Evolutionary conservation across 768 basidiomycete genomes (phyloP).

Genomic region (Suillus subluteus): DNA sequence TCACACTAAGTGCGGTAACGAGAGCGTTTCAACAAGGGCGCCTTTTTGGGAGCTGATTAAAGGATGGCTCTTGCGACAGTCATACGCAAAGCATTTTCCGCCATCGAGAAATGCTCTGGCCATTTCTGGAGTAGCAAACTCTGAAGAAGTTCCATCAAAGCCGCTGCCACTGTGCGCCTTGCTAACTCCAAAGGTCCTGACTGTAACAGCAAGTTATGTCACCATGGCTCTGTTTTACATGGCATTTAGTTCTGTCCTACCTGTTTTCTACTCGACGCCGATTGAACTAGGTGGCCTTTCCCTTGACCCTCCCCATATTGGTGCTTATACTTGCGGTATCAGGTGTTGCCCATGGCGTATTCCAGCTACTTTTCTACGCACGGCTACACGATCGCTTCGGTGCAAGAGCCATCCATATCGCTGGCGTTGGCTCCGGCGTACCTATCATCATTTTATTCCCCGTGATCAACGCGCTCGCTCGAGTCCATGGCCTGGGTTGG

Average conservation of each 20-base stretch:
- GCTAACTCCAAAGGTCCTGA: conserved; percentile 51
- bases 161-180: conserved; percentile 49
- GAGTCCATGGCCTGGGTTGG: conserved; percentile 42
- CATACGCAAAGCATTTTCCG: neutral
- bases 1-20: conserved; percentile 11
- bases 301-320: conserved; percentile 20
- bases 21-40: conserved; percentile 34
- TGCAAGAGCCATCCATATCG: conserved; percentile 56
- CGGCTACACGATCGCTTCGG: conserved; percentile 54
- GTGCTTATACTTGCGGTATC: conserved; percentile 32
- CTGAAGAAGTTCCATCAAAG: conserved; percentile 12
- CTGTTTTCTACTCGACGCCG: conserved; percentile 25
- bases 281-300: conserved; percentile 15
- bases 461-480: conserved; percentile 54
- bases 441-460: conserved; percentile 61
- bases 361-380: conserved; percentile 67
- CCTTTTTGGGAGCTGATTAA: neutral
- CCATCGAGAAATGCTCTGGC: neutral
- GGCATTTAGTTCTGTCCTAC: conserved; percentile 47
- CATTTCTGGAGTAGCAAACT: neutral
- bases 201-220: conserved; percentile 61
- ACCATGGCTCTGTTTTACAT: conserved; percentile 64
- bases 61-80: conserved; percentile 14
- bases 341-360: conserved; percentile 59
- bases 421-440: conserved; percentile 51